Base-by-base conservation (phyloP, 1,284 basidiomycete species). In the Kalmanozyma brasiliensis region DNA sequence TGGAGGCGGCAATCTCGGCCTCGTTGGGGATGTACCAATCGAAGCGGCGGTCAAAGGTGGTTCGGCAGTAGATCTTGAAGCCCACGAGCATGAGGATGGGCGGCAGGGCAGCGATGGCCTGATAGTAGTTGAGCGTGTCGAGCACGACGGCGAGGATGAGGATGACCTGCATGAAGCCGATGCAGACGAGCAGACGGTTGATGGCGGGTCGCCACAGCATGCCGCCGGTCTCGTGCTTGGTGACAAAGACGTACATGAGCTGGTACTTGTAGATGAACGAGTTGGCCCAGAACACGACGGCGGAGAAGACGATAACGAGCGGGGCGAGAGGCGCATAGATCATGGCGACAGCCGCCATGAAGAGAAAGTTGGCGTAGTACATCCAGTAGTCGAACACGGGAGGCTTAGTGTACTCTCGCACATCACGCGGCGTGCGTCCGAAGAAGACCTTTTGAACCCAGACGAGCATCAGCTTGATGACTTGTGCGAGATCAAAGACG, bases 401-500 rank as follows among this genome's bases (percentile, higher is more conserved):
- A 16, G 95, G 95, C 81, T 94, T 91, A 7, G 95, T 97, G 89
- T 92, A 94, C 76, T 97, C 94, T 49, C 93, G 87, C 58, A 98
- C 93, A 78, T 97, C 94, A 73, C 96, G 88, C 41, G 94, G 95
- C 0, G 96, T 98, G 56, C 94, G 89, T n/a, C 94, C 93, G 78
- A 97, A 91, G 43, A 93, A 83, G 32, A 61, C 65, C 52, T 86
- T 93, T 83, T 91, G 91, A 83, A 97, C 85, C 32, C 89, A 94
- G 19, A 94, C 88, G 85, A 91, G 88, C 13, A 94, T 78, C 30
- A 99, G 86, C 79, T 96, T 95, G 83, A 97, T 83, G 52, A 98
- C 88, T 83, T 99, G 96, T 6, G 95, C 94, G 37, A 99, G 86
- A 82, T 99, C 96, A 78, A 98, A 98, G 57, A 98, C 84, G 22